Conservation (phyloP, 495 filamentous ascomycete genomes). For the Bryoglossum gracile region DNA sequence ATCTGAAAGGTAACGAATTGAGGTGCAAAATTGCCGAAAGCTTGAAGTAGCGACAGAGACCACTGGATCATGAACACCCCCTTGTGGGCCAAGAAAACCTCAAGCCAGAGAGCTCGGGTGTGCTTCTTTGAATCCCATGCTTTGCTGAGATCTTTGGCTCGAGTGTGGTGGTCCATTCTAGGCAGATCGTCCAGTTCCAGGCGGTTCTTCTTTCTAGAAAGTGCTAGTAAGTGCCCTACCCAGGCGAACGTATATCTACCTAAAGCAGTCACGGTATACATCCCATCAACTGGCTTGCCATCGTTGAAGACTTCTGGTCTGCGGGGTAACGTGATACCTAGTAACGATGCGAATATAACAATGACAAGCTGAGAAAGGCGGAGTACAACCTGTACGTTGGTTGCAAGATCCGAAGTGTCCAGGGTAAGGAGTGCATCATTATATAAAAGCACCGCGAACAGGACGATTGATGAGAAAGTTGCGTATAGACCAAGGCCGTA, state of each 20-base stretch:
- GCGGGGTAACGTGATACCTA: conserved; percentile 49
- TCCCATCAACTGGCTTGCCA: conserved; percentile 54
- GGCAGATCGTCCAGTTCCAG: conserved; percentile 57
- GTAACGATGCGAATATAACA: conserved; percentile 25
- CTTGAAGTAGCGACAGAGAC: conserved; percentile 42
- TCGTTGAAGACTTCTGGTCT: conserved; percentile 57
- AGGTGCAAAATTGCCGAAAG: conserved; percentile 57
- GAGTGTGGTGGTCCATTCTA: conserved; percentile 44
- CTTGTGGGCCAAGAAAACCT: conserved; percentile 49
- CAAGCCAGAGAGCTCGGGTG: conserved; percentile 52
- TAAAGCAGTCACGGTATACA: conserved; percentile 52
- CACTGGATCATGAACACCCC: conserved; percentile 46
- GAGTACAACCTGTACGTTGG: conserved; percentile 20
- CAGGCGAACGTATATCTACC: conserved; percentile 59
- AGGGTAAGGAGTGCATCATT: conserved; percentile 32
- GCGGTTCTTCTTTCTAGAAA: conserved; percentile 42
- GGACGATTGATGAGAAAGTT: conserved; percentile 35
- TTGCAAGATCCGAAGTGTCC: background rate
- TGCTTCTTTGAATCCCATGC: conserved; percentile 43
- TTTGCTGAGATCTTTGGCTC: conserved; percentile 38
- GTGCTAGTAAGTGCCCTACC: conserved; percentile 45
- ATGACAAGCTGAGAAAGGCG: conserved; percentile 33
- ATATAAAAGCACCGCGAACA: conserved; percentile 32
- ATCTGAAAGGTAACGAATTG: conserved; percentile 63
- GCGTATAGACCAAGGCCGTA: conserved; percentile 41